Conservation (phyloP, 2,329 filamentous ascomycete species). For the Diaporthe caulivora region DNA sequence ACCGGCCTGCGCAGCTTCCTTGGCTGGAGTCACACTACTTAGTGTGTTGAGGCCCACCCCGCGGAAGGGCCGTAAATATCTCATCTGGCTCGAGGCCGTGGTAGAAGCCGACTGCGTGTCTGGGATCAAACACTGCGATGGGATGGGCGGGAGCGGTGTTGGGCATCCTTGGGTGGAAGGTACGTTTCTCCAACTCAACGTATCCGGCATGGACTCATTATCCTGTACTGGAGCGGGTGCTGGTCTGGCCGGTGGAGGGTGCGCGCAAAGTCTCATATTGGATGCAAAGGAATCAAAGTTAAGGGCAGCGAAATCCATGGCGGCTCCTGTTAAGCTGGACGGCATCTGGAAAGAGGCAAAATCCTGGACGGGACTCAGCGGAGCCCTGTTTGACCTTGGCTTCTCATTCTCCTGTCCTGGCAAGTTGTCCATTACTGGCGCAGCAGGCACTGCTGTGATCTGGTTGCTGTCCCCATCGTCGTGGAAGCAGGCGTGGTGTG, state of each 20-base stretch:
- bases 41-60: conserved; percentile 69
- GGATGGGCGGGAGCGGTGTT: conserved; percentile 58
- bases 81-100: conserved; percentile 62
- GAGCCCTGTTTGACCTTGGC: conserved; percentile 60
- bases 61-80: conserved; percentile 67
- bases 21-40: conserved; percentile 53
- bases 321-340: conserved; percentile 50
- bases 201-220: conserved; percentile 64
- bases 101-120: conserved; percentile 65
- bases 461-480: conserved; percentile 58
- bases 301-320: conserved; percentile 55
- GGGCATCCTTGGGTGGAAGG: conserved; percentile 54
- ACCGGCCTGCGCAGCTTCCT: conserved; percentile 48
- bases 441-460: conserved; percentile 23
- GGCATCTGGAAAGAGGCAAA: conserved; percentile 56
- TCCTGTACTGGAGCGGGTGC: conserved; percentile 34
- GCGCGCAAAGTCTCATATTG: conserved; percentile 46
- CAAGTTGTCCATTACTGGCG: conserved; percentile 38
- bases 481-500: conserved; percentile 73
- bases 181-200: conserved; percentile 63
- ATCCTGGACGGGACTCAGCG: conserved; percentile 65
- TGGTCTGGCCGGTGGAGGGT: conserved; percentile 27
- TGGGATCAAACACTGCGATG: conserved; percentile 62
- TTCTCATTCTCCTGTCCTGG: conserved; percentile 65
- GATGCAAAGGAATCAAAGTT: conserved; percentile 52